phyloP scores from a whole-genome alignment of 2,329 filamentous ascomycete species.

The Lasiodiplodia citricola region DNA sequence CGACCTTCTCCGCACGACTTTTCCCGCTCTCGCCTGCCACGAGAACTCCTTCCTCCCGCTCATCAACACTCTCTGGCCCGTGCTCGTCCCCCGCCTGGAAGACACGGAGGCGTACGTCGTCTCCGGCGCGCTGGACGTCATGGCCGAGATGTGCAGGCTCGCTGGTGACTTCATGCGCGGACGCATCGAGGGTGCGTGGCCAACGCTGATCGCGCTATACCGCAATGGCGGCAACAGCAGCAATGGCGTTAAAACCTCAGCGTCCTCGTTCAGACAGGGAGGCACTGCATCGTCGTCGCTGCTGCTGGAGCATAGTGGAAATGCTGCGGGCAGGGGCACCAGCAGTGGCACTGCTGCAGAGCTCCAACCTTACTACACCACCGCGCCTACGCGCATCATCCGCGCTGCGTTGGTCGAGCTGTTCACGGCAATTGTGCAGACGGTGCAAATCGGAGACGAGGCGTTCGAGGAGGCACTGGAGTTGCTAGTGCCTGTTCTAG shows the following conservation, averaged over 20 bases:
- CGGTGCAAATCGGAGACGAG: constrained; percentile 69
- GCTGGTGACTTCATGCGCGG: constrained; percentile 82
- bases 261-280: not conserved
- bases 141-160: constrained; percentile 70
- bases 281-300: not conserved
- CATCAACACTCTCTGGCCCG: constrained; percentile 89
- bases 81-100: constrained; percentile 70
- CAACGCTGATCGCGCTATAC: constrained; percentile 49
- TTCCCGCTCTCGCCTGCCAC: constrained; percentile 73
- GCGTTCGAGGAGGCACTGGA: constrained; percentile 72
- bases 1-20: constrained; percentile 73
- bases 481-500: constrained; percentile 56
- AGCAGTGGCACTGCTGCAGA: not conserved
- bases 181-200: constrained; percentile 77
- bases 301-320: not conserved
- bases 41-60: constrained; percentile 86
- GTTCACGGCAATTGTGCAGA: constrained; percentile 64
- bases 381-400: constrained; percentile 63
- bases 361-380: constrained; percentile 51
- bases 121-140: constrained; percentile 70
- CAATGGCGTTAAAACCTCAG: not conserved
- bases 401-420: constrained; percentile 68
- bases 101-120: constrained; percentile 72
- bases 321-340: not conserved
- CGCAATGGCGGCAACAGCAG: constrained; percentile 4